Conservation (phyloP, 768 basidiomycete species). For the Inosperma sp. region DNA sequence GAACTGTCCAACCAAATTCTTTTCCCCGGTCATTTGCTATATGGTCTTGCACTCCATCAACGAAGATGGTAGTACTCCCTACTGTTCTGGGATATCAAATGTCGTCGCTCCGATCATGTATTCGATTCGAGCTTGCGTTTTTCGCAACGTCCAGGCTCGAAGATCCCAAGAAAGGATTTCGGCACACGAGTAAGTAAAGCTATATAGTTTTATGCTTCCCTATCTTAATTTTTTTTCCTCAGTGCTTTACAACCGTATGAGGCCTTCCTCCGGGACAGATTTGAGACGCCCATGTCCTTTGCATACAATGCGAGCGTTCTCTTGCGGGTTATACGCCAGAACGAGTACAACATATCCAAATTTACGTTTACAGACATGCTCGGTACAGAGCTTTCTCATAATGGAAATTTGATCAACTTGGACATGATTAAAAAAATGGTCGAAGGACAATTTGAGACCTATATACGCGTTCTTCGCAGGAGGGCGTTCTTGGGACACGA, state of each 20-base stretch:
- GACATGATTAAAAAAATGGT: not conserved
- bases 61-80: not conserved
- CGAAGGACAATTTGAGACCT: not conserved
- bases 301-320: not conserved
- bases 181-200: not conserved
- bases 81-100: not conserved
- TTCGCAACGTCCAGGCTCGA: not conserved
- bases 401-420: not conserved
- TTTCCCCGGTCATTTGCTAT: constrained; percentile 2
- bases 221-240: not conserved
- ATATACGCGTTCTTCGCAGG: too few relatives aligned
- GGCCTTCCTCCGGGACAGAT: not conserved
- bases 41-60: not conserved
- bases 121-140: not conserved
- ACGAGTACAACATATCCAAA: constrained; percentile 6
- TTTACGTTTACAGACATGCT: not conserved
- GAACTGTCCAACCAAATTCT: not conserved
- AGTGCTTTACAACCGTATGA: constrained; percentile 1
- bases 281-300: constrained; percentile 7
- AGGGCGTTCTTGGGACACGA: too few relatives aligned
- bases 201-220: not conserved
- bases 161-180: not conserved
- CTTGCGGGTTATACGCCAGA: not conserved
- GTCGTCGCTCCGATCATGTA: constrained; percentile 5
- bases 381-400: not conserved